Percentiles rank a stretch among this genome's conserved stretches.
phyloP scores from a whole-genome alignment of 371 early-diverging fungal genomes.

The Mucor saturninus region DNA sequence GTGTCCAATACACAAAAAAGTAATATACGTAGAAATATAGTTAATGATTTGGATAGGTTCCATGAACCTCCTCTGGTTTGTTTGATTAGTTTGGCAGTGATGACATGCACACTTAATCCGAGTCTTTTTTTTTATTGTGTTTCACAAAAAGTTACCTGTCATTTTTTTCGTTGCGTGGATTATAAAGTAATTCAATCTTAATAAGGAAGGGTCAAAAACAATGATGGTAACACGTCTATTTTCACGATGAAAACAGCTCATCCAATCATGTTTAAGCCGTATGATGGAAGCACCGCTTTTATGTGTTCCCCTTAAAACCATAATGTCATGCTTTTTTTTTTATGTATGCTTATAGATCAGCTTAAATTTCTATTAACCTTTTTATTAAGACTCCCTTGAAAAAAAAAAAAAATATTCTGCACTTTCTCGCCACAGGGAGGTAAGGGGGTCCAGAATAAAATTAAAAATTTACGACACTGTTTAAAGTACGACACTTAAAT shows the following conservation, averaged over 20 bases:
- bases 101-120: neutral
- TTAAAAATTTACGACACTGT: neutral
- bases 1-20: neutral
- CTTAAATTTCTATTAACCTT: no score
- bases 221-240: constrained; percentile 1
- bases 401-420: no score
- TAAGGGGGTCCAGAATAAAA: no score
- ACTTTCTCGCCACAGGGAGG: no score
- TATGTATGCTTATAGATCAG: neutral
- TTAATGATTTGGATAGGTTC: neutral
- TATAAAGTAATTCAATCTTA: constrained; percentile 5
- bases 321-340: neutral
- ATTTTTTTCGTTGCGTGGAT: neutral
- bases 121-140: neutral
- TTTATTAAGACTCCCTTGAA: no score
- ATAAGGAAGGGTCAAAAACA: neutral
- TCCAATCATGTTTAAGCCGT: neutral
- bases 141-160: constrained; percentile 9
- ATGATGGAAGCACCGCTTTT: neutral
- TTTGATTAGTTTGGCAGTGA: neutral
- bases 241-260: neutral
- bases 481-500: neutral
- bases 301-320: no score
- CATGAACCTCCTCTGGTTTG: neutral
- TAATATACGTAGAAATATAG: neutral